Conservation (phyloP, 768 basidiomycete species). For the Termitomyces bulborhizus region DNA sequence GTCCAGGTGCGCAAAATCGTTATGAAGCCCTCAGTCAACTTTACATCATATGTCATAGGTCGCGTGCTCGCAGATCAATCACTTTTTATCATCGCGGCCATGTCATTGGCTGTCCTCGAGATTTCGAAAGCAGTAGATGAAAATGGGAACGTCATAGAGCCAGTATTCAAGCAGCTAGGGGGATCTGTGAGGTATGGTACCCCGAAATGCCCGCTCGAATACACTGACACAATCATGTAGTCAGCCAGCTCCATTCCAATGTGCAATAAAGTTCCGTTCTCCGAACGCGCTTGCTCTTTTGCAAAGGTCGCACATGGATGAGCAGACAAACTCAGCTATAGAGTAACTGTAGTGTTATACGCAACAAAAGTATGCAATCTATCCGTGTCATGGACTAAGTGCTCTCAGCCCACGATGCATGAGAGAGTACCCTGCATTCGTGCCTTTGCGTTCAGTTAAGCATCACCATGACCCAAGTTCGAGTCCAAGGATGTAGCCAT, state of each 20-base stretch:
- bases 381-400: too few relatives aligned
- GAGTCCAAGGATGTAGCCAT: too few relatives aligned
- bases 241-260: slow-evolving; percentile 2
- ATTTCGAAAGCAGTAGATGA: neutral
- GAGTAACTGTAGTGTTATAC: too few relatives aligned
- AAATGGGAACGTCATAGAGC: neutral
- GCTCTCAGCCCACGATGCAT: too few relatives aligned
- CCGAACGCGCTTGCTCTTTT: neutral
- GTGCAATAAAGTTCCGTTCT: neutral
- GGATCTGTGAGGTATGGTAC: neutral
- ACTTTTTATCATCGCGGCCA: neutral
- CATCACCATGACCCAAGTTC: too few relatives aligned
- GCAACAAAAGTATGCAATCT: too few relatives aligned
- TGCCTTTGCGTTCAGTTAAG: too few relatives aligned
- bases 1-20: neutral
- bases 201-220: neutral
- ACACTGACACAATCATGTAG: neutral
- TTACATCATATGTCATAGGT: neutral
- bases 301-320: neutral
- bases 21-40: neutral
- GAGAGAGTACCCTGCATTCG: too few relatives aligned
- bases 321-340: neutral
- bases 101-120: neutral
- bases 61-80: slow-evolving; percentile 1
- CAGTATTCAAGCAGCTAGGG: neutral